Percentiles rank a stretch among this genome's conserved stretches.
phyloP scores from a whole-genome alignment of 140 eudicot species.

The Artemisia princeps region DNA sequence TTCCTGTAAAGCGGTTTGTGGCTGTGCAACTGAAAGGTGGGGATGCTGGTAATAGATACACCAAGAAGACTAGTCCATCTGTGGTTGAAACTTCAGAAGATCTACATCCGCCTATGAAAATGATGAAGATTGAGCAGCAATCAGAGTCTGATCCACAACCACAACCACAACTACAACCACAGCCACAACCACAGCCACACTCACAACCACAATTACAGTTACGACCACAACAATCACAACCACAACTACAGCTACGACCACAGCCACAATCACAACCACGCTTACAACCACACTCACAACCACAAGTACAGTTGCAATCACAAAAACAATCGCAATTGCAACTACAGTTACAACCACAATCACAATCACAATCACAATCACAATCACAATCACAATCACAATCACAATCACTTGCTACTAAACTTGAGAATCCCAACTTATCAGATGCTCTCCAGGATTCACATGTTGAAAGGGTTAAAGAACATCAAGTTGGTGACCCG shows the following conservation, averaged over 20 bases:
- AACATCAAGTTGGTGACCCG: slow-evolving; percentile 24
- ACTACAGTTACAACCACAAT: not conserved
- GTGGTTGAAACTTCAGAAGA: slow-evolving; percentile 43
- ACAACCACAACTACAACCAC: slow-evolving; percentile 35
- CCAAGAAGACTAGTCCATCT: slow-evolving; percentile 35
- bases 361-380: slow-evolving; percentile 22
- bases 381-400: slow-evolving; percentile 35
- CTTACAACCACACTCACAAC: no score
- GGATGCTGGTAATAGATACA: slow-evolving; percentile 27
- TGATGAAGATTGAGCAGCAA: slow-evolving; percentile 56
- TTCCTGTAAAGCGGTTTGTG: slow-evolving; percentile 38
- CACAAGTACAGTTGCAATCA: no score
- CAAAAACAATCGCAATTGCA: no score
- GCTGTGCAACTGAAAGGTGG: slow-evolving; percentile 35
- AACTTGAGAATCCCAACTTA: slow-evolving; percentile 28
- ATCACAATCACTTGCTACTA: slow-evolving; percentile 33
- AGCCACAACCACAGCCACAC: no score
- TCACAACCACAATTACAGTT: no score
- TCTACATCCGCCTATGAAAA: slow-evolving; percentile 59
- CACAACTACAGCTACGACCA: no score
- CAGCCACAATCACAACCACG: no score
- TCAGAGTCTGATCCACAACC: slow-evolving; percentile 5
- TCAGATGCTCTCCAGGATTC: slow-evolving; percentile 32
- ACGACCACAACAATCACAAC: no score
- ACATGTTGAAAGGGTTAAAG: slow-evolving; percentile 20